A percentile compares a stretch with the other conserved stretches of the same genome.
phyloP scores from a whole-genome alignment of 2,329 filamentous ascomycete genomes.

The Cephalotrichum gorgonifer region DNA sequence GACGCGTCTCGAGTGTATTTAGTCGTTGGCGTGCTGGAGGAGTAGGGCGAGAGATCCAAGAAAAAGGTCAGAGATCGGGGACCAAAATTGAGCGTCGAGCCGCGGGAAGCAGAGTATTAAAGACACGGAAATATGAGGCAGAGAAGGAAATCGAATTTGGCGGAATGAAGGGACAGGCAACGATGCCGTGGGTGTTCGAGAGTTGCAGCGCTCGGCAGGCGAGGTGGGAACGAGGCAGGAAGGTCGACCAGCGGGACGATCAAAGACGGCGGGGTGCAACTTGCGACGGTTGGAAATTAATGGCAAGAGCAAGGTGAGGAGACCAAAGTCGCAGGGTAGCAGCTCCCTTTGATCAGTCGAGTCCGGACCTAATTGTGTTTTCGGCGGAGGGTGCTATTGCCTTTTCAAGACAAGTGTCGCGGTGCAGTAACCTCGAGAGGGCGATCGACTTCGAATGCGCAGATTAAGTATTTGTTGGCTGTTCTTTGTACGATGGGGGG shows the following conservation, averaged over 20 bases:
- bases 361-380: background rate
- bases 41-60: constrained; percentile 2
- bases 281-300: background rate
- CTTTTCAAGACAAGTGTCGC: background rate
- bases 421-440: background rate
- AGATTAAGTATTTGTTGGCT: constrained; percentile 3
- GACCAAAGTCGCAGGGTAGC: too few species aligned
- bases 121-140: background rate
- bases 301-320: background rate
- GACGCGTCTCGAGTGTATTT: background rate
- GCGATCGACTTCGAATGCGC: background rate
- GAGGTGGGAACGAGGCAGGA: background rate
- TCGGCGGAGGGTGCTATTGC: background rate
- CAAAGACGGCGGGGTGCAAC: background rate
- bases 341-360: background rate
- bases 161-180: constrained; percentile 4
- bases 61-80: background rate
- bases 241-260: background rate
- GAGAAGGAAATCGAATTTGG: background rate
- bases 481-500: constrained; percentile 12
- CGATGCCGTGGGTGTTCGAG: background rate
- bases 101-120: background rate
- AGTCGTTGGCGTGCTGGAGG: background rate
- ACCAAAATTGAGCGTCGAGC: background rate
- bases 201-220: background rate